Conservation (phyloP, 441 rosid genomes). For the Mallotus japonicus region DNA sequence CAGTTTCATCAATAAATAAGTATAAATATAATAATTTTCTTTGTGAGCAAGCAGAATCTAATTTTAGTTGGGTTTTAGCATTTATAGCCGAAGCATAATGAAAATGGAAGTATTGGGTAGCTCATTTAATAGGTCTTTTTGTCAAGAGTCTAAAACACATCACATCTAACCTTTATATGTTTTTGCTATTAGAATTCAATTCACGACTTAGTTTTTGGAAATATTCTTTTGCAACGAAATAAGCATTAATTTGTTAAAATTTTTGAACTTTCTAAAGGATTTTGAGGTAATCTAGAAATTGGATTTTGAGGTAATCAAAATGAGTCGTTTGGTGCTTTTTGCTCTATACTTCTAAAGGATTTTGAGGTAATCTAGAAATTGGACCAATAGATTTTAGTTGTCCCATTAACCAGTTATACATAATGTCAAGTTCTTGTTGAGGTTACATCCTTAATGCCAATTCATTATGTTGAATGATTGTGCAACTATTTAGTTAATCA, state of each 20-base stretch:
- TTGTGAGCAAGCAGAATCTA: not conserved
- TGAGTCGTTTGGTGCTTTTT: not conserved
- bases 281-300: too few species aligned
- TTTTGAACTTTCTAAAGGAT: too few species aligned
- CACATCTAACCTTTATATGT: not conserved
- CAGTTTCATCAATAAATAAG: not conserved
- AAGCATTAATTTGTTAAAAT: too few species aligned
- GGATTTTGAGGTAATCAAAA: too few species aligned
- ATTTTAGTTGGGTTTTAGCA: not conserved
- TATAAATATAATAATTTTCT: not conserved
- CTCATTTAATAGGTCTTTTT: not conserved
- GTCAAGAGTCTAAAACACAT: slow-evolving; percentile 2
- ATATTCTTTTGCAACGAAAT: not conserved
- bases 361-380: slow-evolving; percentile 4
- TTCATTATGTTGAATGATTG: not conserved
- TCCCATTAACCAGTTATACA: not conserved
- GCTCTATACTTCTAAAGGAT: not conserved
- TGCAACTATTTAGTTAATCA: not conserved
- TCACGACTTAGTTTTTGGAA: not conserved
- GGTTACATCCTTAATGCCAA: not conserved
- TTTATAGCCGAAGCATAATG: not conserved
- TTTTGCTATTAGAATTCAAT: not conserved
- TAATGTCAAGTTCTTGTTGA: not conserved
- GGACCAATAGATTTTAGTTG: not conserved
- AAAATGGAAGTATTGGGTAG: not conserved